Conservation (phyloP, 2,329 filamentous ascomycete genomes). For the Penicillium frequentans region DNA sequence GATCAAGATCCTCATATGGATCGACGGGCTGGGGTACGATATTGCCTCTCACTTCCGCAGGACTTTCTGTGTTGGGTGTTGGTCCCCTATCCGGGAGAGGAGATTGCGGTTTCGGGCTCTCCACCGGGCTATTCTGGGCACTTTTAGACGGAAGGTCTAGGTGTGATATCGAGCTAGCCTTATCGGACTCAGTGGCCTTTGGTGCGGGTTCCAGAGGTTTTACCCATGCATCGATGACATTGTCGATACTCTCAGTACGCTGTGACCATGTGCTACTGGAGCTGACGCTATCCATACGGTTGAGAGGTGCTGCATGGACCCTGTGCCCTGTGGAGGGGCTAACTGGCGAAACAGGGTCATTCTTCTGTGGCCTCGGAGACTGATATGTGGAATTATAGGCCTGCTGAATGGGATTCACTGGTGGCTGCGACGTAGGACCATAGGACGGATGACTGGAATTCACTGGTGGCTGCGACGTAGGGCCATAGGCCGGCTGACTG, state of each 20-base stretch:
- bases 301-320: constrained; percentile 11
- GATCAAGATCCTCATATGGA: constrained; percentile 55
- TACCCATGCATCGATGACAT: constrained; percentile 46
- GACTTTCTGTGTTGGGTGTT: constrained; percentile 5
- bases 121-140: constrained; percentile 12
- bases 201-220: constrained; percentile 31
- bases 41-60: constrained; percentile 10
- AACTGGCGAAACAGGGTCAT: constrained; percentile 20
- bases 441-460: constrained; percentile 7
- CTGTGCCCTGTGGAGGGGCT: constrained; percentile 22
- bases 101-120: constrained; percentile 9
- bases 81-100: not conserved
- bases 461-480: constrained; percentile 4
- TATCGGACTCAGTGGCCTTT: constrained; percentile 11
- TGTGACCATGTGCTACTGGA: constrained; percentile 29
- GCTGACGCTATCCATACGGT: constrained; percentile 30
- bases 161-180: constrained; percentile 6
- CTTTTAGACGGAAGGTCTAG: constrained; percentile 10
- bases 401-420: constrained; percentile 10
- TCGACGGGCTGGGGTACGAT: constrained; percentile 32
- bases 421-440: constrained; percentile 5
- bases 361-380: not conserved
- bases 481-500: constrained; percentile 4
- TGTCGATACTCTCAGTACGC: constrained; percentile 42
- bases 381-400: constrained; percentile 6